A percentile compares a stretch with the other conserved stretches of the same genome.
Evolutionary conservation across 257 asterid genomes (phyloP).

Genomic region (Fraxinus americana): DNA sequence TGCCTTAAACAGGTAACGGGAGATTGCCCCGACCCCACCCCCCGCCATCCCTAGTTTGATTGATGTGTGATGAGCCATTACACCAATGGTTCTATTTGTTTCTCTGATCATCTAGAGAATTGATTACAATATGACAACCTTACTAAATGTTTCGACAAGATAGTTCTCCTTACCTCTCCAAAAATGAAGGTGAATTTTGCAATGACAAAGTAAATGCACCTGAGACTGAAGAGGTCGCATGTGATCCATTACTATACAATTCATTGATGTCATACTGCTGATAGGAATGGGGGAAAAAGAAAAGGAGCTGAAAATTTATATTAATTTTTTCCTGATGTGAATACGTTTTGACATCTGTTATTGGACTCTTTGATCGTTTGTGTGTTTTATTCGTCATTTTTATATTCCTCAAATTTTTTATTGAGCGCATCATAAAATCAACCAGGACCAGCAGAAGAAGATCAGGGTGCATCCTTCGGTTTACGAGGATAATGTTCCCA

Average conservation of each 20-base stretch:
- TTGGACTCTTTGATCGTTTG: background rate
- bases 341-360: background rate
- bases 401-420: constrained; percentile 11
- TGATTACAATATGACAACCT: background rate
- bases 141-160: background rate
- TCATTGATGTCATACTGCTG: background rate
- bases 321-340: background rate
- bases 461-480: constrained; percentile 65
- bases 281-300: background rate
- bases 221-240: background rate
- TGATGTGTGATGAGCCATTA: background rate
- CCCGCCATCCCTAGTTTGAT: too few species aligned
- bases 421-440: constrained; percentile 8
- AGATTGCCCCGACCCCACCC: too few species aligned
- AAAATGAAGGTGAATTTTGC: background rate
- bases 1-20: too few species aligned
- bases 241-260: too few species aligned
- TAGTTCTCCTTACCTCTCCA: background rate
- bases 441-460: constrained; percentile 59
- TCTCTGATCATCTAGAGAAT: background rate
- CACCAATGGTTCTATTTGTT: background rate
- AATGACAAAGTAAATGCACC: too few species aligned
- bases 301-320: background rate
- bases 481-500: constrained; percentile 48
- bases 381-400: background rate